phyloP scores from a whole-genome alignment of 345 rosid genomes.

The Kandelia obovata region DNA sequence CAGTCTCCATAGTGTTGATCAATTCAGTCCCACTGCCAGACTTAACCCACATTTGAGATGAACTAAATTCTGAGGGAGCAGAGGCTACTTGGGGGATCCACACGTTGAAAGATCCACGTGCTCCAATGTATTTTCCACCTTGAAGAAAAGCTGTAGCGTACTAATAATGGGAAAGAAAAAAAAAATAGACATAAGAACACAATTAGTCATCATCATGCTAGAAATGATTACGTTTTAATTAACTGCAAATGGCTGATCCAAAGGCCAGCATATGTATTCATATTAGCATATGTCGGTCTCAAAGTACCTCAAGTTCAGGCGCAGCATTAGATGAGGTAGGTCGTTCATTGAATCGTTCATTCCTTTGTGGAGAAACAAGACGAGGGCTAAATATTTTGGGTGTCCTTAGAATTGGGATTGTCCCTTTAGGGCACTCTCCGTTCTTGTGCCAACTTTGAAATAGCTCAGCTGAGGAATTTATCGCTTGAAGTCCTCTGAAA shows the following conservation, averaged over 20 bases:
- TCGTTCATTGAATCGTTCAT: not conserved
- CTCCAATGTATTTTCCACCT: not conserved
- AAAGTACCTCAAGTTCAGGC: constrained; percentile 15
- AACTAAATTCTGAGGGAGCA: not conserved
- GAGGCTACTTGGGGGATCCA: not conserved
- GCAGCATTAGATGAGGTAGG: not conserved
- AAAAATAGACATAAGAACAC: too few species aligned
- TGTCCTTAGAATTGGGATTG: too few species aligned
- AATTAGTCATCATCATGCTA: too few species aligned
- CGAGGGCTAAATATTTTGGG: not conserved
- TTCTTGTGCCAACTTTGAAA: too few species aligned
- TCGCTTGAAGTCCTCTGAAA: not conserved
- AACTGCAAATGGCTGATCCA: too few species aligned
- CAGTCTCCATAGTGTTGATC: not conserved
- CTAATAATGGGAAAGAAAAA: not conserved
- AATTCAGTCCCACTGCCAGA: not conserved
- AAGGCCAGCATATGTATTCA: not conserved
- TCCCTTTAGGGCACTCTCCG: too few species aligned
- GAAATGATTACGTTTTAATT: too few species aligned
- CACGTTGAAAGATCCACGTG: not conserved
- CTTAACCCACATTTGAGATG: not conserved
- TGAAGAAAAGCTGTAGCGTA: not conserved
- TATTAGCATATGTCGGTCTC: not conserved
- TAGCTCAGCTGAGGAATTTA: too few species aligned
- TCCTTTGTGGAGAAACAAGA: not conserved